Evolutionary conservation across 176 grass and related monocot genomes (phyloP), one percentile per base, ranked within the genome.

Genomic region (bread wheat (Triticum aestivum)): DNA sequence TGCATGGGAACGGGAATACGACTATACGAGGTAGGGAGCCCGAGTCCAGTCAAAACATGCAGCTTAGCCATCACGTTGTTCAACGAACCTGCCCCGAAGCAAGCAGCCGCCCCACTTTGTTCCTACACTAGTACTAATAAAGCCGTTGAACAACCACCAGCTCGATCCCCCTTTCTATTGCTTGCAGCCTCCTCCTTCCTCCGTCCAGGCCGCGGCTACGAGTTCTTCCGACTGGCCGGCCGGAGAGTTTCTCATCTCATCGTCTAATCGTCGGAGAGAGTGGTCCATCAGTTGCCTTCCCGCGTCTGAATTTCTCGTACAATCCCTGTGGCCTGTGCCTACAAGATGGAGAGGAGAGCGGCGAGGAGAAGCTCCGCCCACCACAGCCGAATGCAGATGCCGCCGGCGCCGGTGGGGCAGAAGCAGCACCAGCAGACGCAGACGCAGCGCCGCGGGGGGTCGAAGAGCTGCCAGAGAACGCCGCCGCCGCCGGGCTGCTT

Each of bases 401-500:
- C 35, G 21, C 72, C 66, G 15, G 73, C 32, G 17, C 65, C 68
- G 23, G 66, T 29, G 0, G 45, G 30, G 80, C 45, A 61, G n/a
- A 61, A 80, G 8, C 52, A 24, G 51, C 15, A 4, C 13, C 15
- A 4, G 33, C 77, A 18, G 5, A 6, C 5, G 61, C 14, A 3
- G 30, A 68, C 14, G 5, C 83, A 24, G 24, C 8, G 37, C 52
- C 15, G 5, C 8, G 42, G 15, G 24, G 20, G 51, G 3, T 9
- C 54, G 18, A 24, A 54, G n/a, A 34, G 29, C 68, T 8, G 30
- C 9, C 58, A 44, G 15, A 80, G 73, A 52, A 18, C 74, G 75
- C 8, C 13, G 81, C 42, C 76, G 73, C 3, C 51, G 66, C 38
- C 84, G 35, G 83, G 88, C 8, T 93, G 83, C 80, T 91, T 88